Evolutionary conservation across 164 flowering plant species (phyloP).

Genomic region (Berberis thunbergii): DNA sequence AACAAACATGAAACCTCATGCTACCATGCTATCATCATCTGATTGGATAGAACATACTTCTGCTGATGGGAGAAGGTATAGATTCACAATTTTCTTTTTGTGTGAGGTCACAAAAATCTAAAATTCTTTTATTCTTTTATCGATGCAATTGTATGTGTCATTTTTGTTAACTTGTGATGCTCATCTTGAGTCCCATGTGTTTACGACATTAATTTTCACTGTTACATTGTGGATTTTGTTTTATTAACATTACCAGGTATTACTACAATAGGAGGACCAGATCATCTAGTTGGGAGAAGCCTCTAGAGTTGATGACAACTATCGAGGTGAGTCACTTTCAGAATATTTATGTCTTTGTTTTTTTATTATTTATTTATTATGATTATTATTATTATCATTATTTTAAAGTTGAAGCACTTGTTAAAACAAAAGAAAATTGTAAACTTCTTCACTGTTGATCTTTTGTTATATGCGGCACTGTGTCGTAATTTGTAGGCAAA

Average conservation of each 20-base stretch:
- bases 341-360: neutral
- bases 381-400: too few species aligned
- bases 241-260: slow-evolving; percentile 37
- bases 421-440: too few species aligned
- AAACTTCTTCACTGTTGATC: too few species aligned
- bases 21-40: slow-evolving; percentile 41
- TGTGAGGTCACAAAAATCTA: neutral
- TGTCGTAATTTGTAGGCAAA: neutral
- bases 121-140: neutral
- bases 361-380: too few species aligned
- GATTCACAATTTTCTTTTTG: too few species aligned
- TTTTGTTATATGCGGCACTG: neutral
- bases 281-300: slow-evolving; percentile 66
- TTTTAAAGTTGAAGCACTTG: too few species aligned
- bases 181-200: neutral
- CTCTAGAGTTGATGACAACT: slow-evolving; percentile 66
- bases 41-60: slow-evolving; percentile 97
- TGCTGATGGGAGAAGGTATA: slow-evolving; percentile 84
- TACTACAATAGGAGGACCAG: slow-evolving; percentile 81
- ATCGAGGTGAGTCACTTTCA: slow-evolving; percentile 62
- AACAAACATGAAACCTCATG: slow-evolving; percentile 20
- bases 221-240: neutral
- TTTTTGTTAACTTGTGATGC: neutral
- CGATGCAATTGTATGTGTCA: neutral
- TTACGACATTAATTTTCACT: neutral